Percentiles rank a stretch among this genome's conserved stretches.
These are phyloP conservation scores for Fomes fomentarius DNA, from an alignment of 1,284 basidiomycete genomes.

Conservation along the genomic window DNA sequence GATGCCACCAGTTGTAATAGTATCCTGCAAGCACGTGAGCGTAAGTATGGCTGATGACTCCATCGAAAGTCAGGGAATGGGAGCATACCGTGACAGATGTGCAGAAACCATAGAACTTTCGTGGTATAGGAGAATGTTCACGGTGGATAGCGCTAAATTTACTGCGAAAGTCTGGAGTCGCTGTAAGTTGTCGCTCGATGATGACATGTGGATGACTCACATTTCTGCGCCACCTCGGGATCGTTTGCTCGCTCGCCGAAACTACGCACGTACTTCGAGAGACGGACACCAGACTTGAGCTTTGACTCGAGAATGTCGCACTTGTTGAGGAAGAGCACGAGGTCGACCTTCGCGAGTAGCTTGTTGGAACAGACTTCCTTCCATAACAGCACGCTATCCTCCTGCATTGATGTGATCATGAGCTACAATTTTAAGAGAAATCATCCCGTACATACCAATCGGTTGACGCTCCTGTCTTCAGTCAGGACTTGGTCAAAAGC, in stretches of 20 bases:
- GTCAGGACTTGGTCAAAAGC: slow-evolving; percentile 77
- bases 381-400: slow-evolving; percentile 82
- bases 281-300: slow-evolving; percentile 58
- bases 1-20: slow-evolving; percentile 73
- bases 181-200: neutral
- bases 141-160: slow-evolving; percentile 80
- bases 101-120: slow-evolving; percentile 80
- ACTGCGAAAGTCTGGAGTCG: slow-evolving; percentile 60
- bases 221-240: slow-evolving; percentile 71
- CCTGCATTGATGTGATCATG: slow-evolving; percentile 44
- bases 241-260: slow-evolving; percentile 76
- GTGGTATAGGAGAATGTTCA: slow-evolving; percentile 72
- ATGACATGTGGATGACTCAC: slow-evolving; percentile 37
- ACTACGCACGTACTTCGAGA: slow-evolving; percentile 72
- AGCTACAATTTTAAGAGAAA: neutral
- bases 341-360: slow-evolving; percentile 69
- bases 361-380: slow-evolving; percentile 77
- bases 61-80: neutral
- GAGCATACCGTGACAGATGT: slow-evolving; percentile 71
- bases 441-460: slow-evolving; percentile 49
- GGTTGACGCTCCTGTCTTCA: slow-evolving; percentile 72
- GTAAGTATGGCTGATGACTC: too few relatives aligned
- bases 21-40: slow-evolving; percentile 57
- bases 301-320: slow-evolving; percentile 76
- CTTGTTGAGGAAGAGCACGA: slow-evolving; percentile 81